Percentiles rank a stretch among this genome's conserved stretches.
Evolutionary conservation across 2,329 filamentous ascomycete genomes (phyloP).

Genomic region (Aureobasidium mangrovei): DNA sequence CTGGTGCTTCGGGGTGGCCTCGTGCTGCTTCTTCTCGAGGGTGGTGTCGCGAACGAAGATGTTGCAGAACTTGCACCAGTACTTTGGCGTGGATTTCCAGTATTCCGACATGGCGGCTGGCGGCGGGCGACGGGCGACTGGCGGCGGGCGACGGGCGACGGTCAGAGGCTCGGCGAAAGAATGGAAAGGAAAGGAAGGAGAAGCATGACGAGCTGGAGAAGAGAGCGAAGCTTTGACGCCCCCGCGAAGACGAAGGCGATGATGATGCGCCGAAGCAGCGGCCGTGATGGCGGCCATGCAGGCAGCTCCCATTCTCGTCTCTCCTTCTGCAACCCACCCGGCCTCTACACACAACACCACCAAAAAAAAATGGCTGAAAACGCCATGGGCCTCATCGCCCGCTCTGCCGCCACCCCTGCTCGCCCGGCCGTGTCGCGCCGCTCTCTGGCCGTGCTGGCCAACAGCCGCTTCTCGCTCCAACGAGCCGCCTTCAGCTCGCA

Average conservation of each 20-base stretch:
- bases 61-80: slow-evolving; percentile 97
- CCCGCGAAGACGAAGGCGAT: too few relatives aligned
- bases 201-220: too few relatives aligned
- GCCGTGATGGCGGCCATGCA: neutral
- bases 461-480: slow-evolving; percentile 21
- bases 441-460: slow-evolving; percentile 25
- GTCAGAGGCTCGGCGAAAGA: neutral
- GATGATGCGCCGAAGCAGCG: too few relatives aligned
- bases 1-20: slow-evolving; percentile 23
- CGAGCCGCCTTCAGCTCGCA: slow-evolving; percentile 14
- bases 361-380: slow-evolving; percentile 2
- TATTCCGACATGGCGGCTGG: slow-evolving; percentile 71
- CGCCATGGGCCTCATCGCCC: slow-evolving; percentile 1
- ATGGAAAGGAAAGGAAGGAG: too few relatives aligned
- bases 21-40: slow-evolving; percentile 59
- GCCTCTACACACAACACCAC: neutral
- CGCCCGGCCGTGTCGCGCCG: slow-evolving; percentile 24
- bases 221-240: too few relatives aligned
- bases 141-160: neutral
- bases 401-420: slow-evolving; percentile 31
- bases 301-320: neutral
- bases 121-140: neutral
- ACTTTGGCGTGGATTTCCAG: slow-evolving; percentile 95
- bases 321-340: neutral
- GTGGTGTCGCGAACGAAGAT: slow-evolving; percentile 86